These are phyloP conservation scores for Phycomyces nitens DNA, from an alignment of 192 early-diverging fungal genomes.

Conservation along the genomic window DNA sequence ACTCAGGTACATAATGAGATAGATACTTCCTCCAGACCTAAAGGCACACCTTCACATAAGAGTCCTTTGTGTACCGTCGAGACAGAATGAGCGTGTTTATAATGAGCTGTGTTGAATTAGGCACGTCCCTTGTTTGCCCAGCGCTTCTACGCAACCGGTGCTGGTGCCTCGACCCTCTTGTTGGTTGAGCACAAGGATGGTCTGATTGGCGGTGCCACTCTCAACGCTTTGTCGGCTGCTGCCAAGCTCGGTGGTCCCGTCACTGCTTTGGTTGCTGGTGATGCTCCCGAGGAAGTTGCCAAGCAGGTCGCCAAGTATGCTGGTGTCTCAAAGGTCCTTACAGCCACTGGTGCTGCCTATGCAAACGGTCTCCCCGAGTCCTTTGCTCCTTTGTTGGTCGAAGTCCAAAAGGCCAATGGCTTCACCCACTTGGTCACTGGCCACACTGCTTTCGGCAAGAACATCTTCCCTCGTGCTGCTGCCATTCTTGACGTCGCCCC, in stretches of 20 bases:
- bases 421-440: slow-evolving; percentile 86
- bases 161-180: slow-evolving; percentile 73
- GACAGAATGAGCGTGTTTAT: too few species aligned
- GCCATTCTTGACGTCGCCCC: slow-evolving; percentile 88
- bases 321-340: slow-evolving; percentile 79
- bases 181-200: slow-evolving; percentile 87
- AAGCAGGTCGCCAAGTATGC: slow-evolving; percentile 57
- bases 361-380: slow-evolving; percentile 80
- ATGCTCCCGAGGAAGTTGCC: slow-evolving; percentile 62
- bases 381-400: slow-evolving; percentile 71
- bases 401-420: slow-evolving; percentile 60
- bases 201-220: slow-evolving; percentile 63
- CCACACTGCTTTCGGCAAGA: slow-evolving; percentile 91
- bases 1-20: slow-evolving; percentile 6
- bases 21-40: too few species aligned
- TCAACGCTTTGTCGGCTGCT: slow-evolving; percentile 89
- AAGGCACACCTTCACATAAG: too few species aligned
- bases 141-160: slow-evolving; percentile 45
- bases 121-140: slow-evolving; percentile 11
- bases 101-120: not conserved
- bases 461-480: slow-evolving; percentile 88
- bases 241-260: slow-evolving; percentile 73
- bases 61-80: too few species aligned
- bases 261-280: slow-evolving; percentile 86
- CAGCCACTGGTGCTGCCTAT: slow-evolving; percentile 76